A percentile compares a stretch with the other conserved stretches of the same genome.
These are phyloP conservation scores for Colletotrichum theobromicola DNA, from an alignment of 2,329 filamentous ascomycete species.

Conservation along the genomic window DNA sequence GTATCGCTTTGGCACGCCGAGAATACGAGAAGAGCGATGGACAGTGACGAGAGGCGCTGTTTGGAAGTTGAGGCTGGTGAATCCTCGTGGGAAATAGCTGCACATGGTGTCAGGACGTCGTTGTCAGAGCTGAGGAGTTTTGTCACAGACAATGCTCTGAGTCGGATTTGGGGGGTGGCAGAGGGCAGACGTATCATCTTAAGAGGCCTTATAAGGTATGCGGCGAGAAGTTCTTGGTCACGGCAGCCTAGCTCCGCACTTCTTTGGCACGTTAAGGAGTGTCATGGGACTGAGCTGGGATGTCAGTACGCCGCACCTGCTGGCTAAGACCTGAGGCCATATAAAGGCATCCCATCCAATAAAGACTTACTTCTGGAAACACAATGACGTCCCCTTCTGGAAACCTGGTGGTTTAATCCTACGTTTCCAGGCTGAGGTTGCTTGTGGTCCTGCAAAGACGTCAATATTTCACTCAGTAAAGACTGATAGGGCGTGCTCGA, in stretches of 20 bases:
- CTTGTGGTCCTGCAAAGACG: not conserved
- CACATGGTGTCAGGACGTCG: too few relatives aligned
- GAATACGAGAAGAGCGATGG: too few relatives aligned
- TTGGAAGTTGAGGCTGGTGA: too few relatives aligned
- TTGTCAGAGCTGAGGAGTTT: too few relatives aligned
- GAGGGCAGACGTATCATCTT: not conserved
- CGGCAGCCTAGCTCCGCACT: not conserved
- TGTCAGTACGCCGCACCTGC: rapidly evolving
- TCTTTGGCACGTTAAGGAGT: not conserved
- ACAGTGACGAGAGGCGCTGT: too few relatives aligned
- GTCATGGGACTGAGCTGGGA: not conserved
- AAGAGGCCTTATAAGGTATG: not conserved
- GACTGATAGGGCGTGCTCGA: not conserved
- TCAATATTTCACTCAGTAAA: rapidly evolving
- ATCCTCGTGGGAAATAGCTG: too few relatives aligned
- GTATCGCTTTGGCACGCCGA: too few relatives aligned
- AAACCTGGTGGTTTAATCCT: not conserved
- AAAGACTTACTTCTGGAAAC: not conserved
- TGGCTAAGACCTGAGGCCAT: rapidly evolving
- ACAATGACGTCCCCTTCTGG: not conserved
- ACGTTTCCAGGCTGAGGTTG: not conserved
- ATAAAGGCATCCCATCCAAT: not conserved
- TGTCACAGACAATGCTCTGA: too few relatives aligned
- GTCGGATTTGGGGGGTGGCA: too few relatives aligned
- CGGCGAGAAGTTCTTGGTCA: not conserved